Conservation (phyloP, 2,329 filamentous ascomycete genomes). For the Didymella glomerata region DNA sequence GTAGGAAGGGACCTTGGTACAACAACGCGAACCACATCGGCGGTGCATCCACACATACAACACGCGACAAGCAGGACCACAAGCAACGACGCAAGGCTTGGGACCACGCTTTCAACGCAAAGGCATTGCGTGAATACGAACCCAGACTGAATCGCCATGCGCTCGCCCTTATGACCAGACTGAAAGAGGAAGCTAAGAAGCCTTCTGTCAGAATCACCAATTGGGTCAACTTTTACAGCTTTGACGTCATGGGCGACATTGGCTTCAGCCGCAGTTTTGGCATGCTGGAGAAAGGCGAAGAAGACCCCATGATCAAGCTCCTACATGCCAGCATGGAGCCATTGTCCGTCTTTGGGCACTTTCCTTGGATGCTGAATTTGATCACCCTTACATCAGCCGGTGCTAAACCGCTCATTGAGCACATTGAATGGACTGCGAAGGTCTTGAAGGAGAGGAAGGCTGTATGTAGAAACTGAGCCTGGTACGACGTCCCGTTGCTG, state of each 20-base stretch:
- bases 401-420: slow-evolving; percentile 33
- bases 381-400: slow-evolving; percentile 28
- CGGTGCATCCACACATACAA: slow-evolving; percentile 38
- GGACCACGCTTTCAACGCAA: slow-evolving; percentile 47
- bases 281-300: slow-evolving; percentile 46
- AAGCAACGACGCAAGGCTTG: slow-evolving; percentile 42
- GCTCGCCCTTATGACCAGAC: slow-evolving; percentile 33
- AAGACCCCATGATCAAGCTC: slow-evolving; percentile 38
- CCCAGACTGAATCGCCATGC: slow-evolving; percentile 45
- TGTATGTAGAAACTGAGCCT: slow-evolving; percentile 18
- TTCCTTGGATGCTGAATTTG: slow-evolving; percentile 35
- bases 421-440: slow-evolving; percentile 37
- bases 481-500: background rate
- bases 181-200: slow-evolving; percentile 33
- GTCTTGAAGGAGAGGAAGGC: slow-evolving; percentile 40
- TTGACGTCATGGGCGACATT: slow-evolving; percentile 61
- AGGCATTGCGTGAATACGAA: slow-evolving; percentile 48
- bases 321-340: slow-evolving; percentile 38
- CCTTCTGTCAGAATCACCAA: slow-evolving; percentile 39
- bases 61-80: slow-evolving; percentile 43
- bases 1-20: slow-evolving; percentile 45
- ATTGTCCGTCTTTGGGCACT: slow-evolving; percentile 33
- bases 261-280: slow-evolving; percentile 54
- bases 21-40: slow-evolving; percentile 24
- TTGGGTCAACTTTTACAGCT: slow-evolving; percentile 54